Evolutionary conservation across 805 yeast species (phyloP), one percentile per base, ranked within the genome.

Genomic region (Kodamaea neixiangensis): DNA sequence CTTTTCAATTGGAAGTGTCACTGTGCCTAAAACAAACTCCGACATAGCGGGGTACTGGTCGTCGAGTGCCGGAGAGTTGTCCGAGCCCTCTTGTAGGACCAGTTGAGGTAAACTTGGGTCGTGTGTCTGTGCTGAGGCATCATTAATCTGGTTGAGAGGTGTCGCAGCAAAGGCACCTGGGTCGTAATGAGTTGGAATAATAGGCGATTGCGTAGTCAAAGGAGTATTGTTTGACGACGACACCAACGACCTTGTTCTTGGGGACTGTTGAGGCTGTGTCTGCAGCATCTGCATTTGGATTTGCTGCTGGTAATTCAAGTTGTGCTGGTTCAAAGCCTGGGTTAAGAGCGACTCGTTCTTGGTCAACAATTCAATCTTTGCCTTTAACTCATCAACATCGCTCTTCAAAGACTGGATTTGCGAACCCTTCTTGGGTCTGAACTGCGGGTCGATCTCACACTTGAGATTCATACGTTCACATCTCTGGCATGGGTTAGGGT

Each of bases 371-470:
- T 86, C 89, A 58, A 87, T 83, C 71, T 87, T 85, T 39, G 86
- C 76, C 58, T 86, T 83, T 57, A 90, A 70, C 57, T 86, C 93
- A 61, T 87, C 92, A 5, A 90, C 91, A 58, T 92, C 97, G 58
- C 87, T 88, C 58, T 91, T 79, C 59, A 92, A 72, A 48, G 86
- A 78, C 59, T 90, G 96, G 21, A 91, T 84, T 66, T 91, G 97
- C 1, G 93, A 86, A 0, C 97, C 97, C 67, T 90, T 91, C 59
- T 89, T 86, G 3, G 97, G 97, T 61, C 91, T 79, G 67, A 90
- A 92, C 59, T 86, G 86, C 1, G 97, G 97, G 67, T 92, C 97
- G 19, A 92, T 88, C 59, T 87, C 93, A 72, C 97, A 92, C 51
- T 77, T 79, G 35, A 90, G 73, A 2, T 83, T 85, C 88, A 88